Evolutionary conservation across 2,329 filamentous ascomycete species (phyloP), one percentile per base, ranked within the genome.

Genomic region (Fusarium protoensiforme): DNA sequence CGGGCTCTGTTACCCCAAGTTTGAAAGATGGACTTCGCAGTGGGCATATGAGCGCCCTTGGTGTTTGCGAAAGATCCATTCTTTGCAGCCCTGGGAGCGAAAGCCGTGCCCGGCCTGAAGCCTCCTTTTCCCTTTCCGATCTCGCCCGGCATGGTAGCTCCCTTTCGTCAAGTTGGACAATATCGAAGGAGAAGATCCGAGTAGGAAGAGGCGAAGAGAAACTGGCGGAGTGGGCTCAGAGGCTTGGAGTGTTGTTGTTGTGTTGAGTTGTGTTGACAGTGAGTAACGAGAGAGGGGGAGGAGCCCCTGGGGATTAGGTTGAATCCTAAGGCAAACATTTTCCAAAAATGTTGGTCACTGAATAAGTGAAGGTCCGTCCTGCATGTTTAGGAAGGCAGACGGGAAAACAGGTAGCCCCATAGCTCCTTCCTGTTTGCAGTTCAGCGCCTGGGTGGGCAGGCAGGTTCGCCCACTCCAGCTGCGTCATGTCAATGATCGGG

Each of bases 1-100:
- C 68, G 67, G 2, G 57, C 53, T 35, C 57, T 75, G 18, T 73
- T 73, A 18, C 76, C 75, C 29, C 58, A 61, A 3, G 57, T 51
- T 38, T 79, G 68, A 7, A 69, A 20, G 46, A 79, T 79, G 1
- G 69, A 71, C 20, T 78, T 79, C 4, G 74, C 73, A 4, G 75
- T 75, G 35, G 20, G 60, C 68, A 67, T 69, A 46, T 46, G 51
- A 10, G 62, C 70, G 7, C 48, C 39, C 39, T 65, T 67, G 16
- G 48, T 61, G 2, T n/a, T 56, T 16, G 64, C 64, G 35, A 68
- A 61, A 3, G 29, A 18, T 3, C 36, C 57, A 7, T 24, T 8
- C 14, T 62, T 73, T 24, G 29, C 3, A 22, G 11, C 46, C 43
- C 66, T 13, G 60, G 43, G 22, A 27, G 33, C 33, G 22, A 35